Evolutionary conservation across 1,284 basidiomycete species (phyloP).

Genomic region (Ustilago crameri): DNA sequence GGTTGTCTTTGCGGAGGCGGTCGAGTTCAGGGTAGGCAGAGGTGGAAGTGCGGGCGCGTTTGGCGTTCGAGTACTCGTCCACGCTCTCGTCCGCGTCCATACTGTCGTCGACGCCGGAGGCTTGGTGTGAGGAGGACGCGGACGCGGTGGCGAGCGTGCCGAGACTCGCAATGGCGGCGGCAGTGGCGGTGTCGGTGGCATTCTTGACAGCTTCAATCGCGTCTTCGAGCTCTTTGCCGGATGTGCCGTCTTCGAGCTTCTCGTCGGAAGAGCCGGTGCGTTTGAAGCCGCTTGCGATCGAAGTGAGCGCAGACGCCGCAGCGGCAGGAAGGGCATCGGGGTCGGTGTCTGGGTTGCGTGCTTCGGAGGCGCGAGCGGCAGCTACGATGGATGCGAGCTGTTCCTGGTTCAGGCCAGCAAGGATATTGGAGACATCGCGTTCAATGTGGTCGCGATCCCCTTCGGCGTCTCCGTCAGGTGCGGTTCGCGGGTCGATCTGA

Average conservation of each 20-base stretch:
- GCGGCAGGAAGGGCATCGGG: constrained; percentile 11
- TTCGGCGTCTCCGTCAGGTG: constrained; percentile 1
- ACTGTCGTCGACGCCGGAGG: neutral
- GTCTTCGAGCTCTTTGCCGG: constrained; percentile 19
- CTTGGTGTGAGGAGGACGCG: constrained; percentile 11
- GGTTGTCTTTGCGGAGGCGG: constrained; percentile 63
- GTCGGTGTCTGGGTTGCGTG: constrained; percentile 9
- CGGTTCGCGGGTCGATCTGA: constrained; percentile 6
- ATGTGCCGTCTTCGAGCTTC: neutral
- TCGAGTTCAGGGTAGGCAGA: constrained; percentile 57
- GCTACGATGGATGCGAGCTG: constrained; percentile 63
- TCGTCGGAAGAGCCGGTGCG: constrained; percentile 29
- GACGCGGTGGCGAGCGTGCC: constrained; percentile 50
- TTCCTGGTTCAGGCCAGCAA: constrained; percentile 59
- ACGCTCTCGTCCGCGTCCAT: neutral
- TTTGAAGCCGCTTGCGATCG: constrained; percentile 59
- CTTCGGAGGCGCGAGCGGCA: constrained; percentile 53
- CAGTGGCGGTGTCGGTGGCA: constrained; percentile 54
- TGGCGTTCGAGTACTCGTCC: neutral
- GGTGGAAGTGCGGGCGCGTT: constrained; percentile 47
- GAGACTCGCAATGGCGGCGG: constrained; percentile 58
- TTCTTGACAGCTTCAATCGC: constrained; percentile 35
- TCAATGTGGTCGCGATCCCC: constrained; percentile 46
- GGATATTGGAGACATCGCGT: constrained; percentile 60
- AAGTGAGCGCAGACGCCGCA: constrained; percentile 59